phyloP scores from a whole-genome alignment of 2,329 filamentous ascomycete genomes.

The Trichoderma afroharzianum region DNA sequence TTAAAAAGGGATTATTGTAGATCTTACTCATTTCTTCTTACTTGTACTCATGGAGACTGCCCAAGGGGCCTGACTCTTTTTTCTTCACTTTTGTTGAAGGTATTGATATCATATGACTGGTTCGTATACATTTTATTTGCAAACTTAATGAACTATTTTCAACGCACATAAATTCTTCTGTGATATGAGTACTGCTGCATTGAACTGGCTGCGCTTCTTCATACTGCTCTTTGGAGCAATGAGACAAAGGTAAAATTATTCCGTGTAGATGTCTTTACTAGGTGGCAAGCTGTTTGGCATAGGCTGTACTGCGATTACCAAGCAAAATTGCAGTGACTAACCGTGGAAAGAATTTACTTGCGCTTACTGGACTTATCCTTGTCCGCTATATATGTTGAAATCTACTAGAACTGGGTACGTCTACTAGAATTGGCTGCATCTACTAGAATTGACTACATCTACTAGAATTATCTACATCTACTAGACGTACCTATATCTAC shows the following conservation, averaged over 20 bases:
- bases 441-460: neutral
- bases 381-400: too few species aligned
- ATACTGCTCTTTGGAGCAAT: neutral
- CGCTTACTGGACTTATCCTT: too few species aligned
- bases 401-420: too few species aligned
- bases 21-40: constrained; percentile 23
- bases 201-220: neutral
- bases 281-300: too few species aligned
- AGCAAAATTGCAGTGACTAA: too few species aligned
- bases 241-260: neutral
- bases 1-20: constrained; percentile 5
- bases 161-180: neutral
- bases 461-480: neutral
- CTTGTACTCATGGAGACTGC: constrained; percentile 25
- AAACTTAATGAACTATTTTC: constrained; percentile 16
- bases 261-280: neutral
- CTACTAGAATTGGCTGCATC: too few species aligned
- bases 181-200: neutral
- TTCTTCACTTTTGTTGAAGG: constrained; percentile 31
- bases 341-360: too few species aligned
- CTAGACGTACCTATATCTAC: too few species aligned
- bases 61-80: constrained; percentile 29
- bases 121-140: constrained; percentile 47
- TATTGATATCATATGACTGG: constrained; percentile 44
- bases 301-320: too few species aligned